These are phyloP conservation scores for Hanseniaspora occidentalis DNA, from an alignment of 805 yeast genomes.

Conservation along the genomic window DNA sequence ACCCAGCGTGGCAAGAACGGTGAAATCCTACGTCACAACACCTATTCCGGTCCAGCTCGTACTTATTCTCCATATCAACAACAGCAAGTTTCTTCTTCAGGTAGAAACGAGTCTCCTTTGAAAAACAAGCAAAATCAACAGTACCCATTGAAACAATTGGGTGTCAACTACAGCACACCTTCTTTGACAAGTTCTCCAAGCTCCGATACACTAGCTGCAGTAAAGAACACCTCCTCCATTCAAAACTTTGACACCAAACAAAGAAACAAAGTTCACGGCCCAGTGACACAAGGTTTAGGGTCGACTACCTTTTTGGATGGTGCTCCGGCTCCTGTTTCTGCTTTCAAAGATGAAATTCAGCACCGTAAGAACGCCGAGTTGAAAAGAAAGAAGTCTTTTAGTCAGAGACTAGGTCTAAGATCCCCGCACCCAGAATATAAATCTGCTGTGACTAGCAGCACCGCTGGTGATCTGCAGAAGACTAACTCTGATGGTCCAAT, in stretches of 20 bases:
- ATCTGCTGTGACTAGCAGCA: constrained; percentile 6
- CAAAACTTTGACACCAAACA: constrained; percentile 58
- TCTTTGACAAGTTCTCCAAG: constrained; percentile 8
- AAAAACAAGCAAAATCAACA: constrained; percentile 2
- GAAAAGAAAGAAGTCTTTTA: constrained; percentile 75
- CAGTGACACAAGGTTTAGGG: constrained; percentile 78
- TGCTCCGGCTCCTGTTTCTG: constrained; percentile 67
- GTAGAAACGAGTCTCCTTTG: too few species aligned
- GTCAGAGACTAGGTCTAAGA: constrained; percentile 41
- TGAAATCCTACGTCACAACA: constrained; percentile 4
- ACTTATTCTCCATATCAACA: constrained; percentile 6
- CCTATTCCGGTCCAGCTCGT: constrained; percentile 1
- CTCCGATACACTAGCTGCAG: constrained; percentile 25
- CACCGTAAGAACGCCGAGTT: constrained; percentile 28
- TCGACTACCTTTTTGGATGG: constrained; percentile 90
- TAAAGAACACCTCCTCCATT: constrained; percentile 38
- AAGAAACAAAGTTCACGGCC: constrained; percentile 71
- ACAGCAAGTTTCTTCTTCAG: too few species aligned
- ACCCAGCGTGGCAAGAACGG: constrained; percentile 10
- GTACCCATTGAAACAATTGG: background rate
- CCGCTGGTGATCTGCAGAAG: constrained; percentile 7
- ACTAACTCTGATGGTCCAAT: constrained; percentile 1
- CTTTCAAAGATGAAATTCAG: constrained; percentile 27
- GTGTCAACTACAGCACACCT: constrained; percentile 3
- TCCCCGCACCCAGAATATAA: constrained; percentile 16